phyloP scores from a whole-genome alignment of 192 early-diverging fungal species.

The Backusella liffmaniae region DNA sequence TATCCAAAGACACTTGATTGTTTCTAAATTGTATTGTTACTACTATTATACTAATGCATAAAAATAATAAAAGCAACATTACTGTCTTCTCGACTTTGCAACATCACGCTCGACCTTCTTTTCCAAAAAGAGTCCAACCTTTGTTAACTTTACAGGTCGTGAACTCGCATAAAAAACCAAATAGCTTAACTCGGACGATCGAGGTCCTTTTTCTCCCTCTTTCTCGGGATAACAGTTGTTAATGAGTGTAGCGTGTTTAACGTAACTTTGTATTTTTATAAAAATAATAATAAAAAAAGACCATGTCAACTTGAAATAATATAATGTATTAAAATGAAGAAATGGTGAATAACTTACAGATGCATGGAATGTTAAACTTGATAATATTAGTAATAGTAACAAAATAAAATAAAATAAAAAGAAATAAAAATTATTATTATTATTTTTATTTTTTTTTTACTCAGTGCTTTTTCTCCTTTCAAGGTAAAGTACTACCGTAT shows the following conservation, averaged over 20 bases:
- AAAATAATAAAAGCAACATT: conserved; percentile 28
- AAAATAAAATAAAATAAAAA: background rate
- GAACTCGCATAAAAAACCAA: conserved; percentile 85
- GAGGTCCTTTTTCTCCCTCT: conserved; percentile 71
- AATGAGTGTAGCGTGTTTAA: conserved; percentile 76
- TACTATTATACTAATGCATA: background rate
- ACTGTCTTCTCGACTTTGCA: conserved; percentile 58
- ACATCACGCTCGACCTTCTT: conserved; percentile 67
- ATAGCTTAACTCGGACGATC: conserved; percentile 79
- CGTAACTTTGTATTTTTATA: conserved; percentile 37
- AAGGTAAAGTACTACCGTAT: background rate
- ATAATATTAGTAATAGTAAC: background rate
- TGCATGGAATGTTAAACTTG: background rate
- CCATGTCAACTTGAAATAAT: background rate
- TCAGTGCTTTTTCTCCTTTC: background rate
- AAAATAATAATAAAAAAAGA: background rate
- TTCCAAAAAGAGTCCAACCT: conserved; percentile 83
- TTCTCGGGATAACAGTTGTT: conserved; percentile 71
- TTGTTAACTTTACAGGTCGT: conserved; percentile 88
- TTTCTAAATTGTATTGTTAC: conserved; percentile 39
- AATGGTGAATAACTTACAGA: background rate
- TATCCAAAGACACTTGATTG: conserved; percentile 68
- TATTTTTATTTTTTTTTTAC: background rate
- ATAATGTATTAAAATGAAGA: background rate
- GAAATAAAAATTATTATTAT: background rate